Percentiles rank a stretch among this genome's conserved stretches.
Conservation (phyloP, 2,329 filamentous ascomycete species). For the Bipolaris sorokiniana region DNA sequence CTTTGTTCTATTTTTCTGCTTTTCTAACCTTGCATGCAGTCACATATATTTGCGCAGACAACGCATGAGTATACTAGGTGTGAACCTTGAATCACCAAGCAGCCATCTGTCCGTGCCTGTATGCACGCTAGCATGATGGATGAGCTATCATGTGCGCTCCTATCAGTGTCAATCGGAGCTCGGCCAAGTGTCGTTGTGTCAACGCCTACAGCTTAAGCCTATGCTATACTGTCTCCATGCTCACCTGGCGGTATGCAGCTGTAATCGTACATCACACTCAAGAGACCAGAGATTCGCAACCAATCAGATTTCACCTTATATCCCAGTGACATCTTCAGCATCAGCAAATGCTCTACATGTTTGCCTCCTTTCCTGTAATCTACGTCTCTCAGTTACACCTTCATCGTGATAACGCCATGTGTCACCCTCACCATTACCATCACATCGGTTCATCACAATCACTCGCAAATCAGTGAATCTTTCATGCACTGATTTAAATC, state of each 20-base stretch:
- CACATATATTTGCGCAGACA: slow-evolving; percentile 43
- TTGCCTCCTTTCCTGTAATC: background rate
- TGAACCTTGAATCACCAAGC: background rate
- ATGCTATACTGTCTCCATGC: background rate
- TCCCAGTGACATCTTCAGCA: background rate
- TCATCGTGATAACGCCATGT: background rate
- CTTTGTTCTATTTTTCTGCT: background rate
- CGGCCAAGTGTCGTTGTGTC: background rate
- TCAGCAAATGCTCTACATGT: background rate
- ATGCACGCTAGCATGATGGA: background rate
- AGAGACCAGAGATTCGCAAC: background rate
- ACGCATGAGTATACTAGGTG: slow-evolving; percentile 21
- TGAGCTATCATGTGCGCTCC: slow-evolving; percentile 1
- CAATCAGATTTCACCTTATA: background rate
- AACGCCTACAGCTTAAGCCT: background rate
- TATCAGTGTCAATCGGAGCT: slow-evolving; percentile 2
- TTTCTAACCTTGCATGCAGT: slow-evolving; percentile 28
- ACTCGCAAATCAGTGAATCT: background rate
- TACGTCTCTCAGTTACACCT: background rate
- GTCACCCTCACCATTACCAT: background rate
- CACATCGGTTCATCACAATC: background rate
- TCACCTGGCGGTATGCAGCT: background rate
- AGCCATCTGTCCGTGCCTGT: background rate
- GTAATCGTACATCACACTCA: background rate
- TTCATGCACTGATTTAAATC: too few species aligned